Base-by-base conservation (phyloP, 2,329 filamentous ascomycete genomes). In the Chaetomiaceae sp. region DNA sequence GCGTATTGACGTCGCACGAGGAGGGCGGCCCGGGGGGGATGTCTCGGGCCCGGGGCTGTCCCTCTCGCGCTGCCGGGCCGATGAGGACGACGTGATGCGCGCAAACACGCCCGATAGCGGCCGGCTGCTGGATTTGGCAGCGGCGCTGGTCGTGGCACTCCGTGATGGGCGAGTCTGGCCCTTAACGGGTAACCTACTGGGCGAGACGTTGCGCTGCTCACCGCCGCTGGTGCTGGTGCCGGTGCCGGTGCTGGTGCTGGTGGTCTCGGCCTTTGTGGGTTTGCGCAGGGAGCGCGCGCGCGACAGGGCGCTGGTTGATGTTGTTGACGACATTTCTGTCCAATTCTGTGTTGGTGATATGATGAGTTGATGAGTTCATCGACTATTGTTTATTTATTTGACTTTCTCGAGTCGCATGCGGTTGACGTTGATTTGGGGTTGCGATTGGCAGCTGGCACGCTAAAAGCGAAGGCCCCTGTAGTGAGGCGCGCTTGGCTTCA, bases 171-270 rank as follows among this genome's bases (percentile, higher is more conserved):
- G 52, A 16, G 21, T 48, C 44, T 64, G 58, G 29, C 74, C 75
- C 61, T 76, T 79, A 59, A 75, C 64, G 34, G 77, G 77, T 29
- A 80, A 67, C 34, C 77, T 72, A 61, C 73, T 80, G 2, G 78
- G 76, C 9, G 77, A 80, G 16, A 59, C 62, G 59, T 65, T 73
- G 52, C 72, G 68, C 23, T 63, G 51, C 56, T 48, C 56, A 38
- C 51, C 61, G 46, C 20, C 45, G 44, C 13, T 33, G 36, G 47
- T 55, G 48, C 40, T 57, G 44, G 54, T 56, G 48, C 40, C 56
- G 44, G 54, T 56, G 46, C 20, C 45, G 44, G n/a, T 33, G 36
- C 48, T 55, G 48, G 37, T 57, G 44, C 54, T 56, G 27, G 54
- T 57, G 10, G 38, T 43, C 14, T 50, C 48, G 1, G 51, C 30